Evolutionary conservation across 805 yeast genomes (phyloP).

Genomic region (Candida tammaniensis): DNA sequence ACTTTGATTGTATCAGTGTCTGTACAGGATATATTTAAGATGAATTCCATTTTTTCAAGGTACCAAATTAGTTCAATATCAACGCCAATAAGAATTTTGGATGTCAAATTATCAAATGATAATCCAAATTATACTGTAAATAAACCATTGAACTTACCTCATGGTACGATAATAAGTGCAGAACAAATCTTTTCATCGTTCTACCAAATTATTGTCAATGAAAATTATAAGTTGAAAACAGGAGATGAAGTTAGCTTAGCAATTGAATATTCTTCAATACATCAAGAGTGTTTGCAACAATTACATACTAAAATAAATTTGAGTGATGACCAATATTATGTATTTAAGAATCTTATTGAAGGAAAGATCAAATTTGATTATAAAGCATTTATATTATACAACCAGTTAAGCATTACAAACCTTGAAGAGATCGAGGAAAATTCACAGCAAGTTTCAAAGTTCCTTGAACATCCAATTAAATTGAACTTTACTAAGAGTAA

Average conservation of each 20-base stretch:
- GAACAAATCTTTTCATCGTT: slow-evolving; percentile 71
- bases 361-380: slow-evolving; percentile 9
- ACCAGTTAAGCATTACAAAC: slow-evolving; percentile 8
- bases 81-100: slow-evolving; percentile 52
- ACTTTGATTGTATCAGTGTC: slow-evolving; percentile 65
- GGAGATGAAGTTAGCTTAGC: slow-evolving; percentile 40
- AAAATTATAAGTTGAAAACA: slow-evolving; percentile 15
- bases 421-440: slow-evolving; percentile 2
- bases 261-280: slow-evolving; percentile 46
- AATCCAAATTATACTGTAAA: slow-evolving; percentile 22
- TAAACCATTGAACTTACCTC: slow-evolving; percentile 17
- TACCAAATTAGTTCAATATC: slow-evolving; percentile 66
- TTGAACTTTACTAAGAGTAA: background rate
- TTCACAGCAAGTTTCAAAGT: background rate
- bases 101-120: slow-evolving; percentile 37
- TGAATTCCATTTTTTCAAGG: slow-evolving; percentile 55
- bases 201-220: slow-evolving; percentile 44
- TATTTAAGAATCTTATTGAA: slow-evolving; percentile 4
- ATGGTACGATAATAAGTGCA: slow-evolving; percentile 50
- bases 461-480: background rate
- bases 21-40: slow-evolving; percentile 74
- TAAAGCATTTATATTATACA: slow-evolving; percentile 5
- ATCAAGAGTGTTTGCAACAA: slow-evolving; percentile 38
- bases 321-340: slow-evolving; percentile 2
- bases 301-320: background rate